These are phyloP conservation scores for Fraxinus paxiana DNA, from an alignment of 305 asterid genomes.

Conservation along the genomic window DNA sequence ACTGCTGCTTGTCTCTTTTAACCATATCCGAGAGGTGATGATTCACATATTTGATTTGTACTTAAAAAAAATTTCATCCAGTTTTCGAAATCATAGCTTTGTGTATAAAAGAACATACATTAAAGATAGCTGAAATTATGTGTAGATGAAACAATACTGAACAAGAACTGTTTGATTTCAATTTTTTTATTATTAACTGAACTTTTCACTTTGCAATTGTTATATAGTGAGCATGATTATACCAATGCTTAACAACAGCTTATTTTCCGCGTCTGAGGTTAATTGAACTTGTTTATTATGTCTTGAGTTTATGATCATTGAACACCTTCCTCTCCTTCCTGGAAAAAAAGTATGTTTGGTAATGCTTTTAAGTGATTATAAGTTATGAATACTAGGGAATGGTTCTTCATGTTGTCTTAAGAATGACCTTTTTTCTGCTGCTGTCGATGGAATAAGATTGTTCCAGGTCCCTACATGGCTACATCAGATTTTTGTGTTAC, in stretches of 20 bases:
- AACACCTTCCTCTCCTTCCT: background rate
- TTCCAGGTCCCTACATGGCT: background rate
- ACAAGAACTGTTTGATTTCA: background rate
- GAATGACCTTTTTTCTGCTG: background rate
- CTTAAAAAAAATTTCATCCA: background rate
- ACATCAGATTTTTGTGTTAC: background rate
- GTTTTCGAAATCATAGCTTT: background rate
- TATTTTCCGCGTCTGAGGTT: background rate
- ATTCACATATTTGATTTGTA: conserved; percentile 13
- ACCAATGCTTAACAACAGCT: background rate
- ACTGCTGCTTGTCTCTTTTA: conserved; percentile 24
- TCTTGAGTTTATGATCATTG: background rate
- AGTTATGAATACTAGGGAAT: background rate
- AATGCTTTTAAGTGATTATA: background rate
- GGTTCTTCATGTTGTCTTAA: background rate
- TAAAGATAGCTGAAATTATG: background rate
- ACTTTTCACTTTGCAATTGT: background rate
- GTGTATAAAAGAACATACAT: background rate
- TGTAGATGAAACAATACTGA: background rate
- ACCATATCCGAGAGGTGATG: conserved; percentile 18
- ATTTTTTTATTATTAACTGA: background rate
- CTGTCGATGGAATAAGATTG: background rate
- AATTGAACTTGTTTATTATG: background rate
- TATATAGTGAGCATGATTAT: background rate
- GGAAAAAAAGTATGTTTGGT: background rate